These are phyloP conservation scores for Talinum fruticosum DNA, from an alignment of 148 eudicot genomes.

Conservation along the genomic window DNA sequence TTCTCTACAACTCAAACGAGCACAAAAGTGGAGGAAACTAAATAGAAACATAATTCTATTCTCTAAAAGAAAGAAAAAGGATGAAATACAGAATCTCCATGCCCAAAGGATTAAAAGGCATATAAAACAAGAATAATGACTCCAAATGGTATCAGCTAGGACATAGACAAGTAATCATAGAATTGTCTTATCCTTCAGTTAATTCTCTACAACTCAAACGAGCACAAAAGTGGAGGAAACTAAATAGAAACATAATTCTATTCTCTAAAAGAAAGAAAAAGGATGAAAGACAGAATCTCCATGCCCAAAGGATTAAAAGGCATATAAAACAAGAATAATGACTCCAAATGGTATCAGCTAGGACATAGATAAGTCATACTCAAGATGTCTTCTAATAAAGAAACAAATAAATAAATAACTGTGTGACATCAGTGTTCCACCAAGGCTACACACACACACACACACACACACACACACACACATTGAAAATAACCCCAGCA, in stretches of 20 bases:
- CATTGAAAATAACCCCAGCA: too few species aligned
- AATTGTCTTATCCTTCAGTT: neutral
- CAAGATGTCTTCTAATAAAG: too few species aligned
- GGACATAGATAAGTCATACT: neutral
- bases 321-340: neutral
- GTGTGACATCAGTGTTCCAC: too few species aligned
- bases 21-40: neutral
- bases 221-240: neutral
- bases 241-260: too few species aligned
- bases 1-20: neutral
- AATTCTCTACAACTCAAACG: neutral
- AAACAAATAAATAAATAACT: too few species aligned
- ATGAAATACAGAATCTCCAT: neutral
- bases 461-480: too few species aligned
- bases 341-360: neutral
- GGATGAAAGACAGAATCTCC: neutral
- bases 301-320: neutral
- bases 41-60: too few species aligned
- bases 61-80: neutral
- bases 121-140: neutral
- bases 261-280: neutral
- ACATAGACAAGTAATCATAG: neutral
- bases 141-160: neutral
- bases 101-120: neutral
- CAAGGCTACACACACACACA: too few species aligned